Conservation (phyloP, 164 flowering plant genomes). For the Stephania japonica region DNA sequence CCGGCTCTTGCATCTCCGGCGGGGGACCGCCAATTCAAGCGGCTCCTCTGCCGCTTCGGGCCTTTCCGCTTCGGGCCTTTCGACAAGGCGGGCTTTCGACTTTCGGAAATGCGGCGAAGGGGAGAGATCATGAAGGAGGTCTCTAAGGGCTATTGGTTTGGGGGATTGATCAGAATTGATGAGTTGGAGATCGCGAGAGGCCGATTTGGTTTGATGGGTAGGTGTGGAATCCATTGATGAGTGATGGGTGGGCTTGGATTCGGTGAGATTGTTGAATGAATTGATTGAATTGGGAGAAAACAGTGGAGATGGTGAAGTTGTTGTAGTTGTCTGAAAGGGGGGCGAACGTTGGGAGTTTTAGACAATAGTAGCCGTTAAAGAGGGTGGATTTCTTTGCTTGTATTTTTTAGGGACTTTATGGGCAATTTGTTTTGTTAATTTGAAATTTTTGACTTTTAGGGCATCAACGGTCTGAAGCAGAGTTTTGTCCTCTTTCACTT, state of each 20-base stretch:
- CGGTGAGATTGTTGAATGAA: not conserved
- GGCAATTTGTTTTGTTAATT: not conserved
- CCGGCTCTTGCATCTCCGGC: slow-evolving; percentile 44
- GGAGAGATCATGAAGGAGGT: slow-evolving; percentile 60
- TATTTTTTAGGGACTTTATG: not conserved
- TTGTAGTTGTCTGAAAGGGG: not conserved
- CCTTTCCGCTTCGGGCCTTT: slow-evolving; percentile 26
- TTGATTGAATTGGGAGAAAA: slow-evolving; percentile 5
- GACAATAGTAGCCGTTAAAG: slow-evolving; percentile 6
- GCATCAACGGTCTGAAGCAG: not conserved
- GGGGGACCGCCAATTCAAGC: slow-evolving; percentile 29
- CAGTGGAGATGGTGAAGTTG: not conserved
- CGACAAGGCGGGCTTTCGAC: slow-evolving; percentile 40
- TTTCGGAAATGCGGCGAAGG: slow-evolving; percentile 34
- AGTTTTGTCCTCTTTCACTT: not conserved
- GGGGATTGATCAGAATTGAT: slow-evolving; percentile 13
- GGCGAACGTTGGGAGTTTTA: not conserved
- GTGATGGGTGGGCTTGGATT: too few species aligned
- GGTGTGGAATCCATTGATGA: slow-evolving; percentile 49
- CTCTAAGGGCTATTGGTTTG: slow-evolving; percentile 34
- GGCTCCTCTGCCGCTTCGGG: slow-evolving; percentile 42
- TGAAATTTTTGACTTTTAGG: slow-evolving; percentile 1
- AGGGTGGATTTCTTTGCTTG: not conserved
- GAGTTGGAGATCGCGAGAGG: slow-evolving; percentile 37
- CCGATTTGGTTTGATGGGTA: slow-evolving; percentile 40